phyloP scores from a whole-genome alignment of 805 yeast genomes.

The Suhomyces canberraensis region DNA sequence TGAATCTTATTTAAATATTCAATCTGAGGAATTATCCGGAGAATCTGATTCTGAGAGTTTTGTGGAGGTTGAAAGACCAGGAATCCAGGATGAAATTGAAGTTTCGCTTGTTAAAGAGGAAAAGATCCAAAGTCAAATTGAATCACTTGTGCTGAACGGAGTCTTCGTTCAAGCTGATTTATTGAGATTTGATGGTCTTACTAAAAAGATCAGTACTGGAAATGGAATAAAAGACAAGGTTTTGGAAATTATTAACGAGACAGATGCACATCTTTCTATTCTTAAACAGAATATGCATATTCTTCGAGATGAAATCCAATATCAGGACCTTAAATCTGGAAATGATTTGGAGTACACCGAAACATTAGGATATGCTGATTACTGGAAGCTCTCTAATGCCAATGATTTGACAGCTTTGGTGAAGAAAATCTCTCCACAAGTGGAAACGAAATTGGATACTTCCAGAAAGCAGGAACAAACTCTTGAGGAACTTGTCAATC shows the following conservation, averaged over 20 bases:
- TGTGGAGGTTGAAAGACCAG: no score
- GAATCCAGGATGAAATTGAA: no score
- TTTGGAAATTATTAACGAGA: conserved; percentile 19
- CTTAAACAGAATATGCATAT: conserved; percentile 18
- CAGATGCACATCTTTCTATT: conserved; percentile 24
- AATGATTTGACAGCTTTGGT: conserved; percentile 9
- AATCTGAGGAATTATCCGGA: no score
- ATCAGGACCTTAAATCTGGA: conserved; percentile 1
- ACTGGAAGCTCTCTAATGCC: conserved; percentile 16
- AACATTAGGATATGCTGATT: conserved; percentile 7
- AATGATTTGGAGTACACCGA: neutral
- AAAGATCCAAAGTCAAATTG: neutral
- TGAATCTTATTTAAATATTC: no score
- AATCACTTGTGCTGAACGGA: conserved; percentile 4
- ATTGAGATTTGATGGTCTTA: conserved; percentile 17
- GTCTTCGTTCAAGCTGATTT: conserved; percentile 5
- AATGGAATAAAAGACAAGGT: conserved; percentile 15
- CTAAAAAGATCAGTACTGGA: conserved; percentile 3
- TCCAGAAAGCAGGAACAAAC: conserved; percentile 4
- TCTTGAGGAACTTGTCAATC: conserved; percentile 8
- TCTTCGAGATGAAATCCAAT: conserved; percentile 12
- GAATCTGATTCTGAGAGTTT: no score
- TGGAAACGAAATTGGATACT: conserved; percentile 1
- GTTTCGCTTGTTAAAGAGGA: neutral
- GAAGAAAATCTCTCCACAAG: conserved; percentile 1